These are phyloP conservation scores for Ailanthus altissimus DNA, from an alignment of 345 rosid species.

Conservation along the genomic window DNA sequence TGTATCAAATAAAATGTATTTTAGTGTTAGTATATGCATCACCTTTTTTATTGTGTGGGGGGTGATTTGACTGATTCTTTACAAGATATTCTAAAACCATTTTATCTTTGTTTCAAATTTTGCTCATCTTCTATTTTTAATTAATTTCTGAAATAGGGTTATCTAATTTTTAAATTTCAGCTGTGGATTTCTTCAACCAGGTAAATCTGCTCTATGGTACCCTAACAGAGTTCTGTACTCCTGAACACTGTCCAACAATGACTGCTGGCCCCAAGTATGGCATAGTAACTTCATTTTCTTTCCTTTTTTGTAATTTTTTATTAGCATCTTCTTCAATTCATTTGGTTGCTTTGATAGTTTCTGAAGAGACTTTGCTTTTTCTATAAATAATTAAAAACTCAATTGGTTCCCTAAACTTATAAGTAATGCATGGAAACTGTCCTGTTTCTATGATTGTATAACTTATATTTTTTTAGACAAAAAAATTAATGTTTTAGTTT, in stretches of 20 bases:
- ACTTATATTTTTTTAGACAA: background rate
- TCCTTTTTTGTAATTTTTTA: background rate
- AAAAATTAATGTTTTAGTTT: background rate
- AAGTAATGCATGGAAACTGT: background rate
- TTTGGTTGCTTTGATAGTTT: conserved; percentile 5
- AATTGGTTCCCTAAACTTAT: background rate
- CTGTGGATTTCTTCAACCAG: conserved; percentile 99
- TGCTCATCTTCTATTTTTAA: conserved; percentile 10
- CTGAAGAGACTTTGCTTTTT: background rate
- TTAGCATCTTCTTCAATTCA: conserved; percentile 8
- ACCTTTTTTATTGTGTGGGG: background rate
- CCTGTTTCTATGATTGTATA: background rate
- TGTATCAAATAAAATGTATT: background rate
- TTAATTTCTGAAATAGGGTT: conserved; percentile 24
- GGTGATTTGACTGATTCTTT: background rate
- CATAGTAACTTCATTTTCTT: conserved; percentile 10
- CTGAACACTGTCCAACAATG: conserved; percentile 97
- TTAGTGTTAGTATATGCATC: background rate
- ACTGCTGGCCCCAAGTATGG: conserved; percentile 98
- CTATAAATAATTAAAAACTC: background rate
- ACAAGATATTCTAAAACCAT: background rate
- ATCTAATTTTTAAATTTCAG: conserved; percentile 50
- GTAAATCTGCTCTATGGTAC: conserved; percentile 99
- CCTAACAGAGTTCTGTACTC: conserved; percentile 97
- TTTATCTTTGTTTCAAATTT: background rate